Evolutionary conservation across 768 basidiomycete genomes (phyloP).

Genomic region (Podaxis rugospora): DNA sequence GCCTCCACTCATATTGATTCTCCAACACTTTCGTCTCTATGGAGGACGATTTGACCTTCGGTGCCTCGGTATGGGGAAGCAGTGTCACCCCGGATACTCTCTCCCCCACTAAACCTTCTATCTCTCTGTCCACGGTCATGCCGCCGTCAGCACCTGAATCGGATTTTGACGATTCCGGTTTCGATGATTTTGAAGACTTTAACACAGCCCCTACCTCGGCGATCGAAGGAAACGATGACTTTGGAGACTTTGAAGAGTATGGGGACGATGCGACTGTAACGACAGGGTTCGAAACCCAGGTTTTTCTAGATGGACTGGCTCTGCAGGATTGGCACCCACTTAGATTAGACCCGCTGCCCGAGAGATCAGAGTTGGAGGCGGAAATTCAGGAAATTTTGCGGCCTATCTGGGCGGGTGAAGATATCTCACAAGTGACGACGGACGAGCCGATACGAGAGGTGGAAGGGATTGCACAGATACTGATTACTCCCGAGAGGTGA

Average conservation of each 20-base stretch:
- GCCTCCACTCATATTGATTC: neutral
- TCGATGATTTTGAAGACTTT: slow-evolving; percentile 65
- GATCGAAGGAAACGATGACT: slow-evolving; percentile 61
- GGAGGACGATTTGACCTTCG: slow-evolving; percentile 73
- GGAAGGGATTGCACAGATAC: slow-evolving; percentile 76
- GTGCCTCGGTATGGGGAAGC: slow-evolving; percentile 70
- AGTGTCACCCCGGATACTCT: slow-evolving; percentile 20
- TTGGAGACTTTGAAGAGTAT: slow-evolving; percentile 87
- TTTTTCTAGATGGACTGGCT: slow-evolving; percentile 38
- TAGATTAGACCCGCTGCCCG: slow-evolving; percentile 59
- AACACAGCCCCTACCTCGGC: slow-evolving; percentile 38
- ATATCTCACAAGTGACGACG: slow-evolving; percentile 50
- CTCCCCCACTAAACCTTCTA: slow-evolving; percentile 21
- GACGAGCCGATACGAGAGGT: slow-evolving; percentile 75
- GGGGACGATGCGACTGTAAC: slow-evolving; percentile 32
- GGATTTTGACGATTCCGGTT: slow-evolving; percentile 29
- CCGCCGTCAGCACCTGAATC: slow-evolving; percentile 21
- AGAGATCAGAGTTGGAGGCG: slow-evolving; percentile 47
- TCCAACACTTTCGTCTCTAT: slow-evolving; percentile 26
- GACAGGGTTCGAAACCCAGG: slow-evolving; percentile 7
- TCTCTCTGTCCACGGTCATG: slow-evolving; percentile 17
- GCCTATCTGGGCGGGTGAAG: slow-evolving; percentile 57
- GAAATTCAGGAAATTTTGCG: slow-evolving; percentile 64
- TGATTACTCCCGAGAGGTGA: slow-evolving; percentile 74
- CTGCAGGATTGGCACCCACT: slow-evolving; percentile 57